phyloP scores from a whole-genome alignment of 768 basidiomycete genomes.

The Gautieria morchelliformis region DNA sequence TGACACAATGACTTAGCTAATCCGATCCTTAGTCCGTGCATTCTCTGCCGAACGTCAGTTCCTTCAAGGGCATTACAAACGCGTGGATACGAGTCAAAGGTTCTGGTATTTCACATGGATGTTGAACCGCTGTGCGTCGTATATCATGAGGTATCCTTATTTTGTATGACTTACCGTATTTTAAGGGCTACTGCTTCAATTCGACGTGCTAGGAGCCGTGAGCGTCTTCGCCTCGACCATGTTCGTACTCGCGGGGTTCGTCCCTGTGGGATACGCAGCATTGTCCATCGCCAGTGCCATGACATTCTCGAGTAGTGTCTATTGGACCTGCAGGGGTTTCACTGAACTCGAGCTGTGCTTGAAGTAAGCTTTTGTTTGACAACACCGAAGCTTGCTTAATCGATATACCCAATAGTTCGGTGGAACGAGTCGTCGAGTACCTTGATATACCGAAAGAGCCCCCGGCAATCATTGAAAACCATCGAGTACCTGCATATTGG shows the following conservation, averaged over 20 bases:
- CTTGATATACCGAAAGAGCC: conserved; percentile 23
- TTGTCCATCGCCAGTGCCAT: conserved; percentile 13
- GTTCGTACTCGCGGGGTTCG: conserved; percentile 24
- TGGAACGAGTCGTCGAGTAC: conserved; percentile 26
- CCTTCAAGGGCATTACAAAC: conserved; percentile 9
- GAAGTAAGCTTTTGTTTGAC: conserved; percentile 6
- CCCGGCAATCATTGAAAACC: conserved; percentile 22
- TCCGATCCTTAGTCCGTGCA: conserved; percentile 13
- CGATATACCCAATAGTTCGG: conserved; percentile 16
- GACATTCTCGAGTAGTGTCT: conserved; percentile 11
- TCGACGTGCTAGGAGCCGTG: conserved; percentile 27
- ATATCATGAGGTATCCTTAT: neutral
- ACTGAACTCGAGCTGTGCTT: conserved; percentile 18
- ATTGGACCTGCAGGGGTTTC: conserved; percentile 12
- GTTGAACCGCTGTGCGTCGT: conserved; percentile 11
- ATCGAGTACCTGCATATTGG: conserved; percentile 25
- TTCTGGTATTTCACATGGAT: conserved; percentile 15
- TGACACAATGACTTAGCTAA: conserved; percentile 9
- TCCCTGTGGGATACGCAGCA: conserved; percentile 13
- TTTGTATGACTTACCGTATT: neutral
- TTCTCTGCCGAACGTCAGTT: conserved; percentile 15
- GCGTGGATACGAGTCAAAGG: conserved; percentile 3
- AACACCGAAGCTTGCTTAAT: neutral
- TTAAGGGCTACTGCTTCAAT: conserved; percentile 15
- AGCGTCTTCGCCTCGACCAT: conserved; percentile 26